Percentiles rank a stretch among this genome's conserved stretches.
phyloP scores from a whole-genome alignment of 352 stramenopile species.

The Aphanomyces invadans region DNA sequence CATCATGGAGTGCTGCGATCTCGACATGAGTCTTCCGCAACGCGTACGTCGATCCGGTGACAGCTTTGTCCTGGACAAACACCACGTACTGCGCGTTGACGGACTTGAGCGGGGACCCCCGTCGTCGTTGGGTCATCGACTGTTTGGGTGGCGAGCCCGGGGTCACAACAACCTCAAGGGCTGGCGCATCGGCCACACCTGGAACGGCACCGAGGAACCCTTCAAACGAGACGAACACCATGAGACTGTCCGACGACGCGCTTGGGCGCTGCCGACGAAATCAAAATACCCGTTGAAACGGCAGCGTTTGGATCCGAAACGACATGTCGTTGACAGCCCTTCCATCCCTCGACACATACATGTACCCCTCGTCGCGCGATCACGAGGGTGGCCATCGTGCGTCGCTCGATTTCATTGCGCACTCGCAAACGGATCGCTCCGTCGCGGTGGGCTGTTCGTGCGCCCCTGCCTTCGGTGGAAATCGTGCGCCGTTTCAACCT shows the following conservation, averaged over 20 bases:
- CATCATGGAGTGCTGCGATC: slow-evolving; percentile 38
- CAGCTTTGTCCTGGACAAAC: slow-evolving; percentile 57
- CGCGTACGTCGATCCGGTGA: slow-evolving; percentile 40
- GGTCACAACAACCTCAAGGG: slow-evolving; percentile 55
- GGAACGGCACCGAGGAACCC: slow-evolving; percentile 34
- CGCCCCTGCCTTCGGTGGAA: too few relatives aligned
- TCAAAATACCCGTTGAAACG: too few relatives aligned
- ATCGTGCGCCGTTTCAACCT: not conserved
- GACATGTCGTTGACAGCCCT: too few relatives aligned
- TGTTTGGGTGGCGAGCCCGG: slow-evolving; percentile 48
- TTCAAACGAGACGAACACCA: slow-evolving; percentile 79
- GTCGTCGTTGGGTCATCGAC: slow-evolving; percentile 1
- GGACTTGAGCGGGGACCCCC: slow-evolving; percentile 26
- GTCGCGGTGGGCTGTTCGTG: too few relatives aligned
- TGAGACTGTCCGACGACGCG: too few relatives aligned
- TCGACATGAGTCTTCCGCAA: slow-evolving; percentile 46
- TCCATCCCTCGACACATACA: too few relatives aligned
- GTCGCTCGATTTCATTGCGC: too few relatives aligned
- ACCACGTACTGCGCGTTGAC: slow-evolving; percentile 39
- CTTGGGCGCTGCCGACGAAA: too few relatives aligned
- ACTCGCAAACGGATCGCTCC: too few relatives aligned
- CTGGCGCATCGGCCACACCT: slow-evolving; percentile 21
- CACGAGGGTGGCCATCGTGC: too few relatives aligned
- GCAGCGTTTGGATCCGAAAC: too few relatives aligned
- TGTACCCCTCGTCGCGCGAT: too few relatives aligned